Conservation (phyloP, 352 stramenopile genomes). For the Phytophthora uliginosa region DNA sequence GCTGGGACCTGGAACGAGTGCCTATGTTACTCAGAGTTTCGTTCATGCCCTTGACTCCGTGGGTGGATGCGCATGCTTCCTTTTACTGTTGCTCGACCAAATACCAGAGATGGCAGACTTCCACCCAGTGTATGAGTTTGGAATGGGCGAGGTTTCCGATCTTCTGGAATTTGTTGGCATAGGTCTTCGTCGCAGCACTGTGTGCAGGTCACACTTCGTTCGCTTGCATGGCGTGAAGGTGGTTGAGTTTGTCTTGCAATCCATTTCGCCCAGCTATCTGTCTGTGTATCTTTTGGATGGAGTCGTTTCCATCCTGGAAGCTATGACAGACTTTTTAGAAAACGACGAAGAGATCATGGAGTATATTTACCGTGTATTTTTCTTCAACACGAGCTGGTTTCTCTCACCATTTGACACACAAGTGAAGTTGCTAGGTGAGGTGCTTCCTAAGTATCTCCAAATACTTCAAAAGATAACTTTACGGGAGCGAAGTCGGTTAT, state of each 20-base stretch:
- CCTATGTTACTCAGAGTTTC: conserved; percentile 71
- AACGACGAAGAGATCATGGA: conserved; percentile 41
- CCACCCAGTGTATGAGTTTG: conserved; percentile 74
- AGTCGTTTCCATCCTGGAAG: conserved; percentile 72
- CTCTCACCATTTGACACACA: conserved; percentile 81
- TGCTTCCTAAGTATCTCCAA: conserved; percentile 70
- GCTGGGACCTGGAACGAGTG: conserved; percentile 75
- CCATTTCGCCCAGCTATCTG: conserved; percentile 79
- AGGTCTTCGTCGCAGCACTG: conserved; percentile 64
- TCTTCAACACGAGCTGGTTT: conserved; percentile 87
- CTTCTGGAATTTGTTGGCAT: conserved; percentile 70
- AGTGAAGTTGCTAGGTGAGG: conserved; percentile 65
- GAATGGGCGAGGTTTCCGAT: conserved; percentile 74
- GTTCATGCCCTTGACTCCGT: conserved; percentile 73
- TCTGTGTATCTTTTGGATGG: conserved; percentile 67
- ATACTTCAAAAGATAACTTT: conserved; percentile 50
- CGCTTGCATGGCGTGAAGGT: conserved; percentile 78
- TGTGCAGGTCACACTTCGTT: conserved; percentile 80
- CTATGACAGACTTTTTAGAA: conserved; percentile 53
- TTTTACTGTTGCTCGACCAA: conserved; percentile 80
- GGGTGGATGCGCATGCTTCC: conserved; percentile 76
- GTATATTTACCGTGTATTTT: conserved; percentile 75
- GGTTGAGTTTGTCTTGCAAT: conserved; percentile 79
- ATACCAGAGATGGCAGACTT: conserved; percentile 86
- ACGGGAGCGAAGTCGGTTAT: conserved; percentile 21